Evolutionary conservation across 2,329 filamentous ascomycete genomes (phyloP).

Genomic region (Acephala macrosclerotiorum): DNA sequence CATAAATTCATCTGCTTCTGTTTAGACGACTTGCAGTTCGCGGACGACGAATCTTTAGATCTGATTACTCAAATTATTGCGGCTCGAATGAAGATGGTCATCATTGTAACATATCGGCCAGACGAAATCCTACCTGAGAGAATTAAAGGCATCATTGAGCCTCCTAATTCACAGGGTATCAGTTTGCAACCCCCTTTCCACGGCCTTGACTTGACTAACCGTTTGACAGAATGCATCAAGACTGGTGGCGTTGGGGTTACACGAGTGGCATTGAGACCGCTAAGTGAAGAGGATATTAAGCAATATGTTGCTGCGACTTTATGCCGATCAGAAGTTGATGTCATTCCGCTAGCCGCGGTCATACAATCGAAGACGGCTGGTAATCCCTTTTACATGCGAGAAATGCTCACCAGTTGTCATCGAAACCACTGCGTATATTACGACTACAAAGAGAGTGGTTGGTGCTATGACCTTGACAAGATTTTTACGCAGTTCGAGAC

Average conservation of each 20-base stretch:
- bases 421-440: conserved; percentile 91
- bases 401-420: conserved; percentile 89
- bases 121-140: conserved; percentile 53
- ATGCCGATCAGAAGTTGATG: conserved; percentile 74
- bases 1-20: conserved; percentile 90
- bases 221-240: conserved; percentile 40
- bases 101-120: conserved; percentile 47
- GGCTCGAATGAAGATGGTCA: conserved; percentile 80
- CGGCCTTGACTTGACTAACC: conserved; percentile 35
- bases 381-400: conserved; percentile 89
- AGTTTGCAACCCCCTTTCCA: conserved; percentile 39
- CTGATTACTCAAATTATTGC: conserved; percentile 82
- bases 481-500: conserved; percentile 86
- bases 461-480: conserved; percentile 85
- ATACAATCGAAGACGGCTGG: conserved; percentile 79
- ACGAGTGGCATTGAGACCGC: conserved; percentile 73
- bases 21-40: conserved; percentile 89
- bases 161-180: conserved; percentile 61
- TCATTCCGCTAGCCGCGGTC: conserved; percentile 80
- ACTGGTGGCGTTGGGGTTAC: conserved; percentile 66
- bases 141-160: conserved; percentile 61
- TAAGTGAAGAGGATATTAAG: conserved; percentile 81
- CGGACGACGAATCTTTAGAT: conserved; percentile 86
- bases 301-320: conserved; percentile 85
- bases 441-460: conserved; percentile 81